A percentile compares a stretch with the other conserved stretches of the same genome.
Evolutionary conservation across 108 stramenopile genomes (phyloP).

Genomic region (Bacterosira constricta): DNA sequence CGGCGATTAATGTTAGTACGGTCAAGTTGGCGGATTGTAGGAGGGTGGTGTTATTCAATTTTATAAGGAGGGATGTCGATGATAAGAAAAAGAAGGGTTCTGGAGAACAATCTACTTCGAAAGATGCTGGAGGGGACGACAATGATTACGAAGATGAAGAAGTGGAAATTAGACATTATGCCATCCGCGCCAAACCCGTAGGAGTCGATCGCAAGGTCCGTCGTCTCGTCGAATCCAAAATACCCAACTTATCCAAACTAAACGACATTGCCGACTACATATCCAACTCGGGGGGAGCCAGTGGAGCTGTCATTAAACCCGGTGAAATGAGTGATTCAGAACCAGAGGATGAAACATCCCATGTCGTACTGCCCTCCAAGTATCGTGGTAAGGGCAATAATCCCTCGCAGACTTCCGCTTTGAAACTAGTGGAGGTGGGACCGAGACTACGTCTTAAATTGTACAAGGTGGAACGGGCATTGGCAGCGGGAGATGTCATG

Average conservation of each 20-base stretch:
- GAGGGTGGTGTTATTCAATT: slow-evolving; percentile 94
- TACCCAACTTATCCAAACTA: slow-evolving; percentile 90
- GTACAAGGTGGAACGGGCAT: slow-evolving; percentile 94
- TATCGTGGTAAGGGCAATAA: slow-evolving; percentile 85
- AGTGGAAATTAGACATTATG: slow-evolving; percentile 96
- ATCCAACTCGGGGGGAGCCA: not conserved
- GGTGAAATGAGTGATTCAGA: slow-evolving; percentile 75
- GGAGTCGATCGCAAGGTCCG: slow-evolving; percentile 93
- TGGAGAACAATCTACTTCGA: slow-evolving; percentile 1
- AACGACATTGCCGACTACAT: slow-evolving; percentile 97
- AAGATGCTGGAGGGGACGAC: slow-evolving; percentile 16
- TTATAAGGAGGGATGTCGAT: slow-evolving; percentile 53
- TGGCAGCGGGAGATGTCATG: slow-evolving; percentile 95
- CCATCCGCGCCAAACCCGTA: slow-evolving; percentile 95
- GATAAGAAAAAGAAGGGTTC: not conserved
- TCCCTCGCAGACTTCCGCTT: slow-evolving; percentile 82
- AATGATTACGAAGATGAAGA: slow-evolving; percentile 65
- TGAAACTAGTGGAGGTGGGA: slow-evolving; percentile 97
- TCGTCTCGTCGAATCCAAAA: slow-evolving; percentile 88
- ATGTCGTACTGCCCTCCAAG: slow-evolving; percentile 85
- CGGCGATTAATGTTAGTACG: slow-evolving; percentile 94
- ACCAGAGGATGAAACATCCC: slow-evolving; percentile 78
- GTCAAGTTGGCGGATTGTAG: slow-evolving; percentile 94
- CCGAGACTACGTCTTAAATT: slow-evolving; percentile 92
- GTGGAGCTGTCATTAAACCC: too few species aligned